Percentiles rank a stretch among this genome's conserved stretches.
These are phyloP conservation scores for Citrus medica DNA, from an alignment of 345 rosid species.

Conservation along the genomic window DNA sequence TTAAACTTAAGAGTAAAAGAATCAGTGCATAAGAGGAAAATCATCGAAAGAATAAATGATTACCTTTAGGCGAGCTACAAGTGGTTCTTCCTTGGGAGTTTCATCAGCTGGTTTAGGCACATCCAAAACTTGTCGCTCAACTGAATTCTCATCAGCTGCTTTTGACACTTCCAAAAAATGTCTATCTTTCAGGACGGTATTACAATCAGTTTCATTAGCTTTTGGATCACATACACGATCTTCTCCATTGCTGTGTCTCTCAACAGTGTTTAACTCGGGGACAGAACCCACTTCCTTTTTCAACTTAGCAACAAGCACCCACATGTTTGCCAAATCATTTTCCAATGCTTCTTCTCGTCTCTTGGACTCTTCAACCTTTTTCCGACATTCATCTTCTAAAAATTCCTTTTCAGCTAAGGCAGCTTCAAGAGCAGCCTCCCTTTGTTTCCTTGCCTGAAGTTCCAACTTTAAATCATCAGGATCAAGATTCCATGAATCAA, in stretches of 20 bases:
- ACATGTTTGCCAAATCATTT: slow-evolving; percentile 97
- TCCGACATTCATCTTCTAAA: slow-evolving; percentile 79
- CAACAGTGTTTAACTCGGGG: slow-evolving; percentile 47
- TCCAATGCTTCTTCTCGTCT: slow-evolving; percentile 88
- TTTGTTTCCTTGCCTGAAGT: slow-evolving; percentile 84
- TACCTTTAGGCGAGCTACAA: slow-evolving; percentile 94
- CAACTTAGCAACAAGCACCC: slow-evolving; percentile 98
- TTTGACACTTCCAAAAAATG: slow-evolving; percentile 43
- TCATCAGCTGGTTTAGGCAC: slow-evolving; percentile 40
- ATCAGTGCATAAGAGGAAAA: neutral
- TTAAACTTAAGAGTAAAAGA: neutral
- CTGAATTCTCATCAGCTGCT: slow-evolving; percentile 49
- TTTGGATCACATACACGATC: slow-evolving; percentile 34
- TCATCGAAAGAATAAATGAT: neutral
- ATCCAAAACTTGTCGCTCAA: slow-evolving; percentile 49
- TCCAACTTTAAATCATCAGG: slow-evolving; percentile 80
- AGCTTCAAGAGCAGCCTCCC: slow-evolving; percentile 84
- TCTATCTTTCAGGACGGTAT: slow-evolving; percentile 45
- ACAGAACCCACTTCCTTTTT: slow-evolving; percentile 70
- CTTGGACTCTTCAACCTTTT: slow-evolving; percentile 82
- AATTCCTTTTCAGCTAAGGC: slow-evolving; percentile 82
- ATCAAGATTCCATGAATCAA: slow-evolving; percentile 79
- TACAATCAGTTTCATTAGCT: slow-evolving; percentile 35
- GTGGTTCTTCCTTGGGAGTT: slow-evolving; percentile 72
- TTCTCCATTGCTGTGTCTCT: slow-evolving; percentile 31